Percentiles rank a stretch among this genome's conserved stretches.
These are phyloP conservation scores for Diaporthe citriasiana DNA, from an alignment of 2,329 filamentous ascomycete genomes.

Conservation along the genomic window DNA sequence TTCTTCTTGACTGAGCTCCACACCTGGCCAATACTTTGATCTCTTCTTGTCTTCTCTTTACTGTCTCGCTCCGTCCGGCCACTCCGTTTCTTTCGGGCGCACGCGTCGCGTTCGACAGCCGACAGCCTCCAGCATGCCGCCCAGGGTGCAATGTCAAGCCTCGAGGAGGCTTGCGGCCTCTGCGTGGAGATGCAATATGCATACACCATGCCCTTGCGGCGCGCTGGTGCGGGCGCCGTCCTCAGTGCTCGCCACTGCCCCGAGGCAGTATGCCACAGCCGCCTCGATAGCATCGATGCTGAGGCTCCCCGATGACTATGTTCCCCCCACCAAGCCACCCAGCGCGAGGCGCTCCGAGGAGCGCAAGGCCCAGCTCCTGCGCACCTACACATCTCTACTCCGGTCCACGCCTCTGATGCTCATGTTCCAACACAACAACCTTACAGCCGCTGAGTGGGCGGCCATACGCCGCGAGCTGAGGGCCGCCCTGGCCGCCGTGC, in stretches of 20 bases:
- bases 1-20: constrained; percentile 10
- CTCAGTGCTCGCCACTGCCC: neutral
- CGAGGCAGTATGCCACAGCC: constrained; percentile 48
- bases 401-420: constrained; percentile 88
- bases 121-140: constrained; percentile 35
- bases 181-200: constrained; percentile 25
- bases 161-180: constrained; percentile 36
- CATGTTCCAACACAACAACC: constrained; percentile 81
- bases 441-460: constrained; percentile 80
- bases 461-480: constrained; percentile 79
- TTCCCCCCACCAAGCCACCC: constrained; percentile 83
- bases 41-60: neutral
- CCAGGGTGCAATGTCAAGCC: constrained; percentile 39
- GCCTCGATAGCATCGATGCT: constrained; percentile 44
- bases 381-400: constrained; percentile 89
- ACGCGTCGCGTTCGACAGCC: neutral
- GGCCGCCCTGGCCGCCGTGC: constrained; percentile 59
- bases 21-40: neutral
- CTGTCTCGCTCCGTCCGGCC: neutral
- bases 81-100: neutral
- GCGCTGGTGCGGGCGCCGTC: constrained; percentile 9
- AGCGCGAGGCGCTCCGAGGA: constrained; percentile 88
- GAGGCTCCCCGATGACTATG: constrained; percentile 61
- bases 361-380: constrained; percentile 89
- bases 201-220: constrained; percentile 30